Evolutionary conservation across 768 basidiomycete genomes (phyloP).

Genomic region (Termitomyces sp.): DNA sequence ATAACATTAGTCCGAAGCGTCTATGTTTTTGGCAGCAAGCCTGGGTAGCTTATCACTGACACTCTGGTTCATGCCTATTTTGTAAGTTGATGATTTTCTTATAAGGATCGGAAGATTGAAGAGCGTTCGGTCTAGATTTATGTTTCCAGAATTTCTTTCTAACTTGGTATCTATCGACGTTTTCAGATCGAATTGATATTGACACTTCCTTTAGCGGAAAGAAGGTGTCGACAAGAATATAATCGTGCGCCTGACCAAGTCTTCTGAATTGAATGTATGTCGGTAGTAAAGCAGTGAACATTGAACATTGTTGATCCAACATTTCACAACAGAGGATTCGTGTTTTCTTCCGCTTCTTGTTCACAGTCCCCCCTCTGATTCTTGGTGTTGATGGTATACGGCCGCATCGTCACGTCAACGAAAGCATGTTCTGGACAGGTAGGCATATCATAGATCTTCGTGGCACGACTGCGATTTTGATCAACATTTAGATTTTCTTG

Average conservation of each 20-base stretch:
- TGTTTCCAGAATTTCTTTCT: conserved; percentile 62
- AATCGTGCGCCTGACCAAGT: conserved; percentile 69
- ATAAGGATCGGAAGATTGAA: conserved; percentile 7
- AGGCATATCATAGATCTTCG: not conserved
- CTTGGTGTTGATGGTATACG: conserved; percentile 66
- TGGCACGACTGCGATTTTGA: not conserved
- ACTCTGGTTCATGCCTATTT: conserved; percentile 65
- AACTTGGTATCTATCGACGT: conserved; percentile 42
- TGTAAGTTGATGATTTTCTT: conserved; percentile 35
- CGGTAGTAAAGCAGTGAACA: not conserved
- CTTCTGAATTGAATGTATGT: conserved; percentile 72
- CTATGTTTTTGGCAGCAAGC: conserved; percentile 63
- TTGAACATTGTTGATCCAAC: not conserved
- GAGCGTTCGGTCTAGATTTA: conserved; percentile 44
- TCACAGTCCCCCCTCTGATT: conserved; percentile 56
- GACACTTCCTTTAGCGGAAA: conserved; percentile 32
- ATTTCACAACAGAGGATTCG: conserved; percentile 49
- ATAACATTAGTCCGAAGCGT: conserved; percentile 54
- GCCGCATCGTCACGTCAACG: conserved; percentile 59
- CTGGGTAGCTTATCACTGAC: conserved; percentile 66
- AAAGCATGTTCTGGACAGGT: conserved; percentile 52
- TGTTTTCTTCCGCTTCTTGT: conserved; percentile 66
- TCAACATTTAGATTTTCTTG: conserved; percentile 46
- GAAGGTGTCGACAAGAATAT: conserved; percentile 62
- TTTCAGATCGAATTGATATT: not conserved